Evolutionary conservation across 768 basidiomycete genomes (phyloP).

Genomic region (Mycena galericulata): DNA sequence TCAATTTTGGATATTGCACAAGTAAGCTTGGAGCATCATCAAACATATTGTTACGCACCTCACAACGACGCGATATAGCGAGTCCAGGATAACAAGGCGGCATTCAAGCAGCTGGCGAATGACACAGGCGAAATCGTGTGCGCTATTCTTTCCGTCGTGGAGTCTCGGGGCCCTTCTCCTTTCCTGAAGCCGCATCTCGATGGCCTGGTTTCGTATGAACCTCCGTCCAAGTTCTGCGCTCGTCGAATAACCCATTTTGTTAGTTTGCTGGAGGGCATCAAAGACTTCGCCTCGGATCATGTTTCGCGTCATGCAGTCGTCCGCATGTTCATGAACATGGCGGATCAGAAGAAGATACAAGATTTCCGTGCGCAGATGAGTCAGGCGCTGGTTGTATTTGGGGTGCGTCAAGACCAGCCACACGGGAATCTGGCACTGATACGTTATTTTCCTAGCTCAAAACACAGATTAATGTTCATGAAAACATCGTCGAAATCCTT

Average conservation of each 20-base stretch:
- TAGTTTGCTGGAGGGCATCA: neutral
- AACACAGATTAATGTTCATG: neutral
- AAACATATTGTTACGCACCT: neutral
- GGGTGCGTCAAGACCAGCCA: neutral
- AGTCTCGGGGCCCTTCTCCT: neutral
- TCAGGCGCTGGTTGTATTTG: conserved; percentile 4
- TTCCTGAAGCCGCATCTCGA: neutral
- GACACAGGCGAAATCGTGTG: neutral
- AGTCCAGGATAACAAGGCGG: conserved; percentile 11
- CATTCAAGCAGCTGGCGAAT: conserved; percentile 3
- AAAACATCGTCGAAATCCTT: neutral
- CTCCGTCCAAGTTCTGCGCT: neutral
- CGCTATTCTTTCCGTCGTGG: neutral
- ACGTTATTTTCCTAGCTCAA: neutral
- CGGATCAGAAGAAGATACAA: neutral
- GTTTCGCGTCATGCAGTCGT: neutral
- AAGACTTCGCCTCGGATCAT: neutral
- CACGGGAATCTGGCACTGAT: neutral
- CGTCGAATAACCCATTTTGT: neutral
- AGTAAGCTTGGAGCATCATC: neutral
- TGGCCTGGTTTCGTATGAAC: neutral
- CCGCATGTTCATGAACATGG: neutral
- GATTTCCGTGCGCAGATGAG: conserved; percentile 2
- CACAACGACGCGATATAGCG: neutral
- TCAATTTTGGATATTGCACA: neutral